Base-by-base conservation (phyloP, 441 rosid genomes). In the Raphanus hybrid region DNA sequence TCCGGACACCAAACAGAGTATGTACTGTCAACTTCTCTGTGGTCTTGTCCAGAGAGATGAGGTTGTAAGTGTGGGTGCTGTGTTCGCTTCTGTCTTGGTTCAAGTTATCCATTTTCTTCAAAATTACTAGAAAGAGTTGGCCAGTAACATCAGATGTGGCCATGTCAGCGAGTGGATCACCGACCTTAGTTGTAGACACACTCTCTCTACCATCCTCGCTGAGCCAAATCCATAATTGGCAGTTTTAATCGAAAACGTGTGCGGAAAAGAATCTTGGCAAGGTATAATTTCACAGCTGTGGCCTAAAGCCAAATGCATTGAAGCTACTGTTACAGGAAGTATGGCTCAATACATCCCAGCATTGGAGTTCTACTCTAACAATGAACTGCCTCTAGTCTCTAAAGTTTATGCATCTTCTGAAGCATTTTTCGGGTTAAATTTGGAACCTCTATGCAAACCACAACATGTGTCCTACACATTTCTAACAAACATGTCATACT, bases 401-500 rank as follows among this genome's bases (percentile, higher is more conserved):
- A 26, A 26, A 26, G 0, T 0, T 26, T 59, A 59, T 59, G 63
- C 8, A 59, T 59, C 63, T 0, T 26, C 63, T 26, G 63, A 59
- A 23, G n/a, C 63, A 10, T 10, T 4, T 23, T 59, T 59, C 4
- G 63, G 63, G 15, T 1, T 59, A 59, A 59, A 59, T 5, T 59
- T 23, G 63, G 63, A 59, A 59, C 63, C 63, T 59, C 63, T 59
- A 59, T 10, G 63, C 35, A 59, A 59, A 20, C 34, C 63, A 26
- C 15, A 59, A 26, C 35, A 59, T 59, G 64, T 59, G 35, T 59
- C 64, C 64, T 26, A 59, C 64, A 60, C 64, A 60, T 60, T 60
- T 60, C 64, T 60, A 60, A 9, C 64, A 7, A 60, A 27, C 37
- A 11, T 60, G 37, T 27, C 64, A 60, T 60, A 60, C 35, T 60